phyloP scores from a whole-genome alignment of 352 stramenopile species.

The Globisporangium carolinianum region DNA sequence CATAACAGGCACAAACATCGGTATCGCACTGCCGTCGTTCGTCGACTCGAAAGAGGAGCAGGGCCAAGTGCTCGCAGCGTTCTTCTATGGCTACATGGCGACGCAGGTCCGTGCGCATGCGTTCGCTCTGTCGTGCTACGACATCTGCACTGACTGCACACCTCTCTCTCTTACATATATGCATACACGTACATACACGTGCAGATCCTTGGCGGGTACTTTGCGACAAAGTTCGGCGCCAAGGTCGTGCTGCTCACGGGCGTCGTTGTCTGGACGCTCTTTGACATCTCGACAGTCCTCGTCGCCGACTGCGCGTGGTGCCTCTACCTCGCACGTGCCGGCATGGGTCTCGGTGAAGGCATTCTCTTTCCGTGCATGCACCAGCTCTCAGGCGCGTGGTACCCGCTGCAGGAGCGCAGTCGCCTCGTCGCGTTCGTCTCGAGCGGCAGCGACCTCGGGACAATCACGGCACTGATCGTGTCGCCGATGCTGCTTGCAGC shows the following conservation, averaged over 20 bases:
- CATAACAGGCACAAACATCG: constrained; percentile 77
- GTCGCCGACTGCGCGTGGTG: constrained; percentile 49
- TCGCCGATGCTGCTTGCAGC: constrained; percentile 61
- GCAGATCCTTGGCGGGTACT: constrained; percentile 72
- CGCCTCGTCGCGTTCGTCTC: constrained; percentile 72
- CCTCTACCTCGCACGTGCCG: constrained; percentile 69
- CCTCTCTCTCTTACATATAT: constrained; percentile 1
- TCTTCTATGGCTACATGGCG: constrained; percentile 86
- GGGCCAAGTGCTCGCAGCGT: constrained; percentile 73
- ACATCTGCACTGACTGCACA: not conserved
- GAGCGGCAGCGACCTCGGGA: constrained; percentile 76
- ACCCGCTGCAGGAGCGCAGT: constrained; percentile 74
- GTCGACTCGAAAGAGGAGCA: constrained; percentile 70
- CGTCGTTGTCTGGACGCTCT: constrained; percentile 80
- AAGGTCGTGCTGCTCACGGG: constrained; percentile 70
- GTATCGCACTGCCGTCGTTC: constrained; percentile 74
- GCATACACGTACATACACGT: too few species aligned
- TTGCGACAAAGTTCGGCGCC: constrained; percentile 56
- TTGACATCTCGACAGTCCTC: constrained; percentile 71
- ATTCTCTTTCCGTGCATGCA: constrained; percentile 88
- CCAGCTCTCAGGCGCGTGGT: constrained; percentile 79
- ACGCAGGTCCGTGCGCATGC: constrained; percentile 43
- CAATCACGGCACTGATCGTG: constrained; percentile 69
- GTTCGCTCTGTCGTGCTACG: not conserved
- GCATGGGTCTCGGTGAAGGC: constrained; percentile 81